These are phyloP conservation scores for Byssochlamys sp. DNA, from an alignment of 2,329 filamentous ascomycete species.

Conservation along the genomic window DNA sequence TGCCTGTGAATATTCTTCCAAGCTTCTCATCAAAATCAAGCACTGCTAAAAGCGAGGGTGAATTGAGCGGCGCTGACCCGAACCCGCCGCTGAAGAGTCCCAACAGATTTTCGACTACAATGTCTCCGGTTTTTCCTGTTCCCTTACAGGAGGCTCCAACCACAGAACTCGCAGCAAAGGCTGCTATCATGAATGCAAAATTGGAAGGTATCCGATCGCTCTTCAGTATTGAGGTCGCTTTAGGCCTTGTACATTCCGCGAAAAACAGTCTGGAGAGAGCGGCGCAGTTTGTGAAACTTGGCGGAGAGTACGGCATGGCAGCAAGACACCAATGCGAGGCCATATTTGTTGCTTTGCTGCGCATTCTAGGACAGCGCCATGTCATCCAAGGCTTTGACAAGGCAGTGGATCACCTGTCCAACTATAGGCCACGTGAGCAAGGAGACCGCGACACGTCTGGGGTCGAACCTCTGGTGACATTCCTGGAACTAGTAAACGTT, in stretches of 20 bases:
- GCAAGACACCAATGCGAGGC: slow-evolving; percentile 78
- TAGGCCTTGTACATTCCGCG: slow-evolving; percentile 78
- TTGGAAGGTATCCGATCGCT: slow-evolving; percentile 89
- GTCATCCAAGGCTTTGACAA: slow-evolving; percentile 89
- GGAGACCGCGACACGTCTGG: slow-evolving; percentile 56
- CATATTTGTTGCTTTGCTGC: slow-evolving; percentile 77
- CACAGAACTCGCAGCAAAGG: slow-evolving; percentile 87
- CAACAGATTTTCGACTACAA: slow-evolving; percentile 31
- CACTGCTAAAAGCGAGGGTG: slow-evolving; percentile 19
- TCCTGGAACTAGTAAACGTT: slow-evolving; percentile 94
- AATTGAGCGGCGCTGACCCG: slow-evolving; percentile 11
- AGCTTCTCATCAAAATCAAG: slow-evolving; percentile 54
- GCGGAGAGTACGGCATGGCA: slow-evolving; percentile 69
- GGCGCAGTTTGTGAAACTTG: slow-evolving; percentile 69
- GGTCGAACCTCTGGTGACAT: slow-evolving; percentile 85
- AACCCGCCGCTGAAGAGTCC: slow-evolving; percentile 17
- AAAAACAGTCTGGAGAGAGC: slow-evolving; percentile 80
- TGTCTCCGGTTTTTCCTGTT: slow-evolving; percentile 21
- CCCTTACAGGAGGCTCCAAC: slow-evolving; percentile 61
- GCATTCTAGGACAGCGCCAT: slow-evolving; percentile 74
- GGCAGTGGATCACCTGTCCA: slow-evolving; percentile 79
- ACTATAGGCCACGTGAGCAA: slow-evolving; percentile 75
- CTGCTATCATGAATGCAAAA: slow-evolving; percentile 90
- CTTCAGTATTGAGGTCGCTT: slow-evolving; percentile 90
- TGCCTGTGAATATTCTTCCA: slow-evolving; percentile 85